Evolutionary conservation across 441 rosid genomes (phyloP).

Genomic region (Erysimum cheiri): DNA sequence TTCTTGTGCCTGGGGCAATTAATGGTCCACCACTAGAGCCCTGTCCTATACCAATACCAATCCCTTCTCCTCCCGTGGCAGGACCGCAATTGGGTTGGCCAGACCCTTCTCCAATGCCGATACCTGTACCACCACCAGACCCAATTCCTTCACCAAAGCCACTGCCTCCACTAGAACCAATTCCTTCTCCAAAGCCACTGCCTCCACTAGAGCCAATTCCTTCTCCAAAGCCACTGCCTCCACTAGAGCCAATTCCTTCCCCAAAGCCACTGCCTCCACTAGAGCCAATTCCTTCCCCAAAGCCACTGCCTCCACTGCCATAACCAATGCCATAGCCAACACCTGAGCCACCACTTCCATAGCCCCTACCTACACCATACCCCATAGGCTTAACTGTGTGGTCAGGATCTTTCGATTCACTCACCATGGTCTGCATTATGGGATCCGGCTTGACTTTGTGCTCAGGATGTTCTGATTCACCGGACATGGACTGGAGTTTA

Average conservation of each 20-base stretch:
- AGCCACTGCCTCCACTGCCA: too few relatives aligned
- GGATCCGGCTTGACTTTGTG: background rate
- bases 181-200: slow-evolving; percentile 28
- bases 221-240: slow-evolving; percentile 29
- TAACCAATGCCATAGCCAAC: slow-evolving; percentile 34
- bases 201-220: slow-evolving; percentile 36
- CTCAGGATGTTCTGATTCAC: background rate
- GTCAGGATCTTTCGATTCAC: slow-evolving; percentile 18
- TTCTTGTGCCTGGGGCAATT: slow-evolving; percentile 35
- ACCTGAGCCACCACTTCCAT: slow-evolving; percentile 32
- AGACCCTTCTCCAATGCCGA: slow-evolving; percentile 44
- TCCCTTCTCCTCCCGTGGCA: slow-evolving; percentile 32
- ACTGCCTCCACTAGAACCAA: slow-evolving; percentile 22
- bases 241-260: too few relatives aligned
- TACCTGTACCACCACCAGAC: slow-evolving; percentile 34
- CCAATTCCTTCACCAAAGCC: slow-evolving; percentile 41
- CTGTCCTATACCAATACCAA: slow-evolving; percentile 36
- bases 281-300: too few relatives aligned
- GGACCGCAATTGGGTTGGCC: slow-evolving; percentile 41
- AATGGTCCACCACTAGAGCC: slow-evolving; percentile 33
- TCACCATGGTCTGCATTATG: slow-evolving; percentile 9
- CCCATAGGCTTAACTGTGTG: slow-evolving; percentile 39
- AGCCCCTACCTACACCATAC: slow-evolving; percentile 41
- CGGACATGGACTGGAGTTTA: background rate
- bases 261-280: too few relatives aligned